Conservation (phyloP, 2,329 filamentous ascomycete species). For the Trichoderma guizhouense region DNA sequence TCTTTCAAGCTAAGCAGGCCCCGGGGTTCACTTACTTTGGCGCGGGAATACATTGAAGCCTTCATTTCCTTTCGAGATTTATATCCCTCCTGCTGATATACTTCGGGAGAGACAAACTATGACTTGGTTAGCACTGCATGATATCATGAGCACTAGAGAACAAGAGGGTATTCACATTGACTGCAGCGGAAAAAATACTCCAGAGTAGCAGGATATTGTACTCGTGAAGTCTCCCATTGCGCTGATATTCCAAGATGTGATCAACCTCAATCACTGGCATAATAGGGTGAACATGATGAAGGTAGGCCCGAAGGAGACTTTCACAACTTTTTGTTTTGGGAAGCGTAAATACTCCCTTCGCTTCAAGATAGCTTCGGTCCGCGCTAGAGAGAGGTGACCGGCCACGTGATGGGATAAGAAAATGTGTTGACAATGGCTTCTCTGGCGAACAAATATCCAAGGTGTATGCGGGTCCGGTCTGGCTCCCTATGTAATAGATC, state of each 20-base stretch:
- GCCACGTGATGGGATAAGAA: neutral
- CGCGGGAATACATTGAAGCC: neutral
- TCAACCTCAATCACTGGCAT: neutral
- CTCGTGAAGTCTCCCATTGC: neutral
- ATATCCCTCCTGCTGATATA: neutral
- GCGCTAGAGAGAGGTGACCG: neutral
- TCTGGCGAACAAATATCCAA: neutral
- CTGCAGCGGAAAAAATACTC: neutral
- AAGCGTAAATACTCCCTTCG: neutral
- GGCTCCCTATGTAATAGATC: neutral
- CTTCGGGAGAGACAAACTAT: neutral
- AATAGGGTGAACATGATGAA: neutral
- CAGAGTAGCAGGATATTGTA: neutral
- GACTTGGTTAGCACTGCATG: neutral
- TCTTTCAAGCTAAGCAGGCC: neutral
- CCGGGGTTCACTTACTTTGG: neutral
- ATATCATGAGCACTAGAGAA: neutral
- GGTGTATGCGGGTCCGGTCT: neutral
- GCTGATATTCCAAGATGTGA: neutral
- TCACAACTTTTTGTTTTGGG: neutral
- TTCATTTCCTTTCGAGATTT: neutral
- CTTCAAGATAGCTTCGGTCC: neutral
- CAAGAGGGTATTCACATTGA: neutral
- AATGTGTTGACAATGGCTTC: neutral
- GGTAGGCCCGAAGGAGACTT: neutral